Base-by-base conservation (phyloP, 1,284 basidiomycete species). In the Pterulicium gracile region DNA sequence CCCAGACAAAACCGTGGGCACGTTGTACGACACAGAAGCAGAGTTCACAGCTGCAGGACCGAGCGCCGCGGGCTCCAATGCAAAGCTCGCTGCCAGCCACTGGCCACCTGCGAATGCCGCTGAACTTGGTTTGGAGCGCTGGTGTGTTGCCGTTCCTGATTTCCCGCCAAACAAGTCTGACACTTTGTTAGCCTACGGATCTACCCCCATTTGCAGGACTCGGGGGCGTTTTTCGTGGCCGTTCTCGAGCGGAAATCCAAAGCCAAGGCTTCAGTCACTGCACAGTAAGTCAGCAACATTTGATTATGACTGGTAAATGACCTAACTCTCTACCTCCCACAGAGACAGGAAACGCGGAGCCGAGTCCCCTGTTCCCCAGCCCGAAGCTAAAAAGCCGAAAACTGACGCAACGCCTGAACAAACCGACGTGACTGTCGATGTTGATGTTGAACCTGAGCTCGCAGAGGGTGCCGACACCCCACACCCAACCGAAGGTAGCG, bases 221-320 rank as follows among this genome's bases (percentile, higher is more conserved):
- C 94, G 0, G 96, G 96, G 10, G 96, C 92, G 0, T 99, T 99
- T 69, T 99, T 97, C 58, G 83, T 99, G 20, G 90, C 92, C 14
- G 85, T 97, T 0, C 66, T 99, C 24, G 79, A 92, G 56, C 68
- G 66, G 57, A 76, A 66, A 27, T 39, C 47, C 19, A 39, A 5
- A 32, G 7, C 39, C 7, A 10, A 51, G 5, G 41, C 46, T n/a
- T 51, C 47, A 23, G 52, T 46, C 24, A 55, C n/a, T n/a, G n/a
- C n/a, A 55, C 20, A 36, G 51, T 24, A 53, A 54, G 62, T 66
- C 50, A 50, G 55, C 51, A 32, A 46, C 21, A 18, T 13, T 17
- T n/a, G 44, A n/a, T n/a, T 2, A 7, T 13, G 27, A 21, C 15
- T 47, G 15, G 3, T 27, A 17, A 24, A 27, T 18, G 7, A 24